A percentile compares a stretch with the other conserved stretches of the same genome.
Evolutionary conservation across 192 early-diverging fungal species (phyloP).

Genomic region (Coemansia aciculifera): DNA sequence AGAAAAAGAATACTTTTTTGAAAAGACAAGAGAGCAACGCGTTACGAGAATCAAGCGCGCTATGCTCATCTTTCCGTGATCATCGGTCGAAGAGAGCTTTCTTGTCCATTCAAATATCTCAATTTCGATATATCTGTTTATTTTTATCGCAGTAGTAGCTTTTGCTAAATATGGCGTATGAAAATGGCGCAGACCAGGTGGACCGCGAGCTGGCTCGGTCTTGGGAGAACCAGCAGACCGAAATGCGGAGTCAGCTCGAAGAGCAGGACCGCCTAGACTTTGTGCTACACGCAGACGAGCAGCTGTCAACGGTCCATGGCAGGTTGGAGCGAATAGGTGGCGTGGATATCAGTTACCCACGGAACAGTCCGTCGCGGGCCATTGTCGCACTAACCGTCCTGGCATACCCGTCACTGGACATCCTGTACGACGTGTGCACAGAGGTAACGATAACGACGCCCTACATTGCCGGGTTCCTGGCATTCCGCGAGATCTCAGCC

Average conservation of each 20-base stretch:
- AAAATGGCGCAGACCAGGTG: not conserved
- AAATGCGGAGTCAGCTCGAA: conserved; percentile 22
- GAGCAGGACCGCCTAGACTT: conserved; percentile 23
- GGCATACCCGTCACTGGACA: conserved; percentile 62
- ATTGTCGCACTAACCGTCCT: conserved; percentile 77
- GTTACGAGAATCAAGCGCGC: not conserved
- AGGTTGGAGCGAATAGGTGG: conserved; percentile 67
- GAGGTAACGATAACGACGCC: conserved; percentile 68
- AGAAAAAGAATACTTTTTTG: not conserved
- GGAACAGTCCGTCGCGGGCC: conserved; percentile 53
- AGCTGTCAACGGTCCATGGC: not conserved
- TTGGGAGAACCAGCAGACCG: conserved; percentile 25
- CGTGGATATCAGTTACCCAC: conserved; percentile 73
- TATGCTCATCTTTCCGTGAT: not conserved
- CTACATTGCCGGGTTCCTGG: conserved; percentile 89
- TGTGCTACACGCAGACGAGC: not conserved
- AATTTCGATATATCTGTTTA: not conserved
- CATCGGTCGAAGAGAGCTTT: not conserved
- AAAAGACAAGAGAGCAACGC: not conserved
- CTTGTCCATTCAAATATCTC: not conserved
- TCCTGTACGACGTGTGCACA: conserved; percentile 65
- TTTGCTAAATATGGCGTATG: not conserved
- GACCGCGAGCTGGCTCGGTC: conserved; percentile 7
- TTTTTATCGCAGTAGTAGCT: not conserved
- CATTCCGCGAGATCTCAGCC: conserved; percentile 80